These are phyloP conservation scores for Cercospora sojina DNA, from an alignment of 2,329 filamentous ascomycete genomes.

Conservation along the genomic window DNA sequence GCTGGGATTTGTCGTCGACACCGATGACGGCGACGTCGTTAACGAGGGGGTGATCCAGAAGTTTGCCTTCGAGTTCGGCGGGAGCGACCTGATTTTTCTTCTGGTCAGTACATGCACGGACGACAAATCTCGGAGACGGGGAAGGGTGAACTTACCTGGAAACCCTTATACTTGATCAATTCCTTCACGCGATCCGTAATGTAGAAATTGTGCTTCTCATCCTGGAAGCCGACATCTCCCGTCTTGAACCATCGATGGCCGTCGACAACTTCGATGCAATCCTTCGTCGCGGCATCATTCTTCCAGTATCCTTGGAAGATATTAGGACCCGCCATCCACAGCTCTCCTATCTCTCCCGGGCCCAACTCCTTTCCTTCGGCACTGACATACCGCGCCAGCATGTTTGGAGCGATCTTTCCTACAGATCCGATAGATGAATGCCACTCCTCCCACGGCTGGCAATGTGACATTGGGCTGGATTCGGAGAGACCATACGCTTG, in stretches of 20 bases:
- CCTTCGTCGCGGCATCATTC: conserved; percentile 66
- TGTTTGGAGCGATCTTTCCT: conserved; percentile 74
- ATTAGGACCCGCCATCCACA: conserved; percentile 75
- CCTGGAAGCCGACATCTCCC: conserved; percentile 79
- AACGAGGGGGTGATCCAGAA: conserved; percentile 46
- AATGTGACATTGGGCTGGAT: conserved; percentile 40
- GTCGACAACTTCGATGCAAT: conserved; percentile 66
- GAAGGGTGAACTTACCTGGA: conserved; percentile 36
- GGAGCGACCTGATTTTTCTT: conserved; percentile 40
- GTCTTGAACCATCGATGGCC: conserved; percentile 77
- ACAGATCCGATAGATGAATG: conserved; percentile 72
- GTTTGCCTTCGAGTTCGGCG: conserved; percentile 49
- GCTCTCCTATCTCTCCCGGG: conserved; percentile 57
- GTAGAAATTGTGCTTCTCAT: conserved; percentile 77
- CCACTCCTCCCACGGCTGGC: conserved; percentile 71
- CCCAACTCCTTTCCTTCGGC: conserved; percentile 58
- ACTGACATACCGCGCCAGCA: conserved; percentile 77
- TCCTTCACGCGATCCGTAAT: conserved; percentile 85
- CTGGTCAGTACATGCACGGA: neutral
- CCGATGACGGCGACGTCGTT: conserved; percentile 51
- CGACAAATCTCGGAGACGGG: neutral
- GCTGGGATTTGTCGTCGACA: conserved; percentile 46
- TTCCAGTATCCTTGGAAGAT: conserved; percentile 78
- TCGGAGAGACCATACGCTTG: conserved; percentile 86
- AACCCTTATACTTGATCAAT: conserved; percentile 59